A percentile compares a stretch with the other conserved stretches of the same genome.
phyloP scores from a whole-genome alignment of 345 rosid genomes.

The Streptanthus diversifolius region DNA sequence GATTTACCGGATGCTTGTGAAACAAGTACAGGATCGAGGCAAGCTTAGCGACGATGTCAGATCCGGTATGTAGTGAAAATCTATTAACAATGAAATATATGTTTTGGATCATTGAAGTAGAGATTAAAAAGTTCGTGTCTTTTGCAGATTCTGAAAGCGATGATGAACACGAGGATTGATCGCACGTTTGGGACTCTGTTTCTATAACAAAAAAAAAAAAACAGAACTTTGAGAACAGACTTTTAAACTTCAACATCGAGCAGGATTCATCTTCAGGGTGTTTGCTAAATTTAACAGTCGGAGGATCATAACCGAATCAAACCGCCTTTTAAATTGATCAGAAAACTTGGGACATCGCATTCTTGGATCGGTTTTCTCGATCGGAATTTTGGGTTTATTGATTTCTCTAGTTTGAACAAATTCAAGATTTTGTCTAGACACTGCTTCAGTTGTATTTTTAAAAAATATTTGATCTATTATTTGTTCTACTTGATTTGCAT shows the following conservation, averaged over 20 bases:
- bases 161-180: conserved; percentile 73
- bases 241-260: background rate
- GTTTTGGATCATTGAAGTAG: background rate
- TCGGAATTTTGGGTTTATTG: background rate
- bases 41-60: conserved; percentile 81
- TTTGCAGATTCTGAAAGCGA: conserved; percentile 84
- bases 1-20: conserved; percentile 74
- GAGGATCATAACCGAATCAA: background rate
- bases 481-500: too few relatives aligned
- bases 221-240: background rate
- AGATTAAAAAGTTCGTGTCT: background rate
- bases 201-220: background rate
- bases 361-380: background rate
- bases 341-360: background rate
- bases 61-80: conserved; percentile 54
- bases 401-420: conserved; percentile 15
- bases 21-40: conserved; percentile 79
- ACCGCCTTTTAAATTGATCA: background rate
- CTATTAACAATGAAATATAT: background rate
- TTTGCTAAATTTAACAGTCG: conserved; percentile 10
- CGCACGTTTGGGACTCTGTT: background rate
- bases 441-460: too few relatives aligned
- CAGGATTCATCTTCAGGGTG: background rate
- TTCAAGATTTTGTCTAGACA: conserved; percentile 13
- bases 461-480: too few relatives aligned